phyloP scores from a whole-genome alignment of 2,329 filamentous ascomycete species.

The Nannizziopsis barbatae region DNA sequence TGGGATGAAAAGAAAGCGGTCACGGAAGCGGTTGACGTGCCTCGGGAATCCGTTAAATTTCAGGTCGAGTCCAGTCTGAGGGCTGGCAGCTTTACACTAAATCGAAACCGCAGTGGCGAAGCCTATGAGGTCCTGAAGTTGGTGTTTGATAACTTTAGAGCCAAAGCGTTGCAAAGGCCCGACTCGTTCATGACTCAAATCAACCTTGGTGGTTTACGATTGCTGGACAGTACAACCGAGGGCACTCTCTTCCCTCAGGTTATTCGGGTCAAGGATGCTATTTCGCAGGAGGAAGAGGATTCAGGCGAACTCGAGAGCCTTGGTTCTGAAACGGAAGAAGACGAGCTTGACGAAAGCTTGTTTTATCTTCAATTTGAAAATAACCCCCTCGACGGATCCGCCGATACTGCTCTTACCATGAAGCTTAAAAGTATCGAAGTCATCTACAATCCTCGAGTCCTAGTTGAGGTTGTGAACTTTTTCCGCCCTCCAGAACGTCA shows the following conservation, averaged over 20 bases:
- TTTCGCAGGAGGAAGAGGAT: constrained; percentile 27
- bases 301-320: constrained; percentile 24
- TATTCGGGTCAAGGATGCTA: constrained; percentile 75
- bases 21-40: constrained; percentile 75
- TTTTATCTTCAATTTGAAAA: constrained; percentile 90
- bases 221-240: constrained; percentile 91
- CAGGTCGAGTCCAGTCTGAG: constrained; percentile 87
- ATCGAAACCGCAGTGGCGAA: constrained; percentile 68
- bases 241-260: constrained; percentile 90
- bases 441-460: constrained; percentile 90
- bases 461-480: constrained; percentile 84
- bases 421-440: constrained; percentile 94
- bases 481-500: constrained; percentile 93
- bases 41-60: constrained; percentile 82
- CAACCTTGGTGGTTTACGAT: constrained; percentile 79
- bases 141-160: constrained; percentile 89
- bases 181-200: constrained; percentile 84
- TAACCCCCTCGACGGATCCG: constrained; percentile 84
- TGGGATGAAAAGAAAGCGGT: constrained; percentile 95
- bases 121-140: constrained; percentile 73
- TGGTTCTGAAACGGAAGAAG: constrained; percentile 30
- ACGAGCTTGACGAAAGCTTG: constrained; percentile 58
- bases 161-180: constrained; percentile 76
- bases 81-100: constrained; percentile 90
- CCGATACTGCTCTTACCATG: constrained; percentile 78